Base-by-base conservation (phyloP, 1,139 yeast species). In the Saccharomyces hybrid region DNA sequence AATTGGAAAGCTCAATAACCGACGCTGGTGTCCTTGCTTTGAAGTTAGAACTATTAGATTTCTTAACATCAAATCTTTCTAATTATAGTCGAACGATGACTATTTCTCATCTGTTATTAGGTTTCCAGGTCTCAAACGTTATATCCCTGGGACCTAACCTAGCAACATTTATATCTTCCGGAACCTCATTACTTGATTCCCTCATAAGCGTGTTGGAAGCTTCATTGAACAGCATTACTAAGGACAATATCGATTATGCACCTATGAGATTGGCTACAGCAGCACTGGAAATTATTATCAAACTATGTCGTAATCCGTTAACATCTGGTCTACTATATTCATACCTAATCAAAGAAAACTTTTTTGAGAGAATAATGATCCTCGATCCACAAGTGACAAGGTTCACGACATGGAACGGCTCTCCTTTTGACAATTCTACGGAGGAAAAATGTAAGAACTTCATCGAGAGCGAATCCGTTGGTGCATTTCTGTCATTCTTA, bases 81-180 rank as follows among this genome's bases (percentile, higher is more conserved):
- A 64, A 67, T 4, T 67, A 77, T 1, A 73, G 74, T 31, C 69
- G 70, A 3, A 70, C 69, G 38, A 73, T 74, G 7, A 79, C 84
- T 0, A 78, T 86, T 16, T 75, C 91, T 0, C 97, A 90, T 66
- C 84, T 85, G 61, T 69, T 93, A 8, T 75, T 93, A 1, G 98
- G 98, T 0, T 90, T 83, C 65, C 78, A 76, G 53, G 73, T 76
- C 31, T 70, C 73, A 2, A 78, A 76, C 30, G 66, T 73, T 2
- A 59, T 80, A n/a, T 69, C 76, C 2, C 62, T 74, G 9, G 83
- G 81, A 9, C 71, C 72, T 8, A 68, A 70, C 2, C 59, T 74
- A 2, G 76, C 81, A 5, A 73, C 76, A 0, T 82, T 81, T 25
- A 77, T 84, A 51, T 70, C 70, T 1, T 79, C 87, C 0, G 74